Base-by-base conservation (phyloP, 1,284 basidiomycete genomes). In the Sutorius eximius region DNA sequence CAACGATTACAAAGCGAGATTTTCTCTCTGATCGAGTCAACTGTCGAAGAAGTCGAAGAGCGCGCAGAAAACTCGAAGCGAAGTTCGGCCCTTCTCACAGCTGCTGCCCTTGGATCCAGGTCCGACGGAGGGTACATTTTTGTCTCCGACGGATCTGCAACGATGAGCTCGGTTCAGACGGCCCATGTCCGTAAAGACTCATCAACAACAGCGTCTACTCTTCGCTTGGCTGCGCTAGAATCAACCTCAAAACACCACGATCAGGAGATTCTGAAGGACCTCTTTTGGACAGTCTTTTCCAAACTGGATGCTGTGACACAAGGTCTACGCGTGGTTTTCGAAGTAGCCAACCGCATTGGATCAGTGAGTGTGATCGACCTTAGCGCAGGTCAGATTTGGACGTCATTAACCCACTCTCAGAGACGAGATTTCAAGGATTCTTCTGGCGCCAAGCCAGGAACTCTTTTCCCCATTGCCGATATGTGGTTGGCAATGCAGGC, bases 261-360 rank as follows among this genome's bases (percentile, higher is more conserved):
- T 69, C 87, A 93, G 58, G 91, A 95, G 63, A 85, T 90, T n/a
- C 72, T 98, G 50, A 82, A 81, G 57, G 97, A 99, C 72, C 79
- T 99, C 36, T 98, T 99, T 73, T 99, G 96, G 95, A 98, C 97
- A 5, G 72, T 98, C 16, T 99, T 94, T 70, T 97, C 95, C 6
- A 99, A 99, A 73, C 72, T 99, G 50, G 89, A 95, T 65, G 97
- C 97, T 20, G 91, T 98, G n/a, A 81, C 92, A 34, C 95, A 99
- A 71, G 93, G 95, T 10, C 79, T 98, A 61, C 79, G 95, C 45
- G 90, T 98, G 3, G 82, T 97, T 1, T 95, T 91, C 66, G 97
- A 99, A 71, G 91, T 99, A 2, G 82, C 91, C 1, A 89, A 86
- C 64, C 83, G 93, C 57, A 93, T 97, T 57, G 89, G 90, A 61